These are phyloP conservation scores for Yamadazyma philogaea DNA, from an alignment of 805 yeast species.

Conservation along the genomic window DNA sequence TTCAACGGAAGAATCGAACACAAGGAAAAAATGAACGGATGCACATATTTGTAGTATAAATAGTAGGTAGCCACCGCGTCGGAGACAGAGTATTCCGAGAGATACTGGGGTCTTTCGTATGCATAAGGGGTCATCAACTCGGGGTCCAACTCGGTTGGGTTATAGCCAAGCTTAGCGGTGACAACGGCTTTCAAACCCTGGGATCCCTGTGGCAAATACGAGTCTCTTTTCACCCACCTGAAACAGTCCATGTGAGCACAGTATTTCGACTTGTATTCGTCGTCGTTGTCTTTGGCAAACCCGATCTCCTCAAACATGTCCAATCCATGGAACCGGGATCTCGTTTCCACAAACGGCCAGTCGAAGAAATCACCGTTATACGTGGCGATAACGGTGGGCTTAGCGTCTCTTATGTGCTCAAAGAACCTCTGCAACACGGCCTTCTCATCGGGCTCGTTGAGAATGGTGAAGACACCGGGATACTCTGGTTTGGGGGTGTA, in stretches of 20 bases:
- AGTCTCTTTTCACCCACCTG: conserved; percentile 97
- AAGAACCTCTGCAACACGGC: conserved; percentile 73
- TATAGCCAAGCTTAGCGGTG: conserved; percentile 90
- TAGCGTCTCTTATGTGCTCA: conserved; percentile 82
- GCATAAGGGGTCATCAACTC: conserved; percentile 99
- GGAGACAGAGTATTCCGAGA: conserved; percentile 96
- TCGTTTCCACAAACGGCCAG: conserved; percentile 96
- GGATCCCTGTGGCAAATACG: conserved; percentile 96
- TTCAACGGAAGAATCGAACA: conserved; percentile 94
- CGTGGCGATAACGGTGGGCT: conserved; percentile 96
- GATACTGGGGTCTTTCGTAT: conserved; percentile 81
- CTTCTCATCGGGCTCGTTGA: conserved; percentile 85
- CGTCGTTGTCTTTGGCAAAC: conserved; percentile 82
- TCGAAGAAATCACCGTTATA: conserved; percentile 98
- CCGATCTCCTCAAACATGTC: conserved; percentile 93
- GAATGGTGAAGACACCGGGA: conserved; percentile 84
- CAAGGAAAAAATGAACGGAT: conserved; percentile 92
- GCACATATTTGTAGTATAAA: conserved; percentile 92
- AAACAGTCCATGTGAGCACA: conserved; percentile 97
- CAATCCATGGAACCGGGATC: conserved; percentile 80
- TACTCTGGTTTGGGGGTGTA: conserved; percentile 97
- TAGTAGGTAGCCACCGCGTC: conserved; percentile 99
- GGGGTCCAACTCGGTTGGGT: conserved; percentile 95
- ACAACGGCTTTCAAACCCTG: conserved; percentile 98
- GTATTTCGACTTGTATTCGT: conserved; percentile 86